Evolutionary conservation across 257 asterid species (phyloP).

Genomic region (Nicotiana paniculata): DNA sequence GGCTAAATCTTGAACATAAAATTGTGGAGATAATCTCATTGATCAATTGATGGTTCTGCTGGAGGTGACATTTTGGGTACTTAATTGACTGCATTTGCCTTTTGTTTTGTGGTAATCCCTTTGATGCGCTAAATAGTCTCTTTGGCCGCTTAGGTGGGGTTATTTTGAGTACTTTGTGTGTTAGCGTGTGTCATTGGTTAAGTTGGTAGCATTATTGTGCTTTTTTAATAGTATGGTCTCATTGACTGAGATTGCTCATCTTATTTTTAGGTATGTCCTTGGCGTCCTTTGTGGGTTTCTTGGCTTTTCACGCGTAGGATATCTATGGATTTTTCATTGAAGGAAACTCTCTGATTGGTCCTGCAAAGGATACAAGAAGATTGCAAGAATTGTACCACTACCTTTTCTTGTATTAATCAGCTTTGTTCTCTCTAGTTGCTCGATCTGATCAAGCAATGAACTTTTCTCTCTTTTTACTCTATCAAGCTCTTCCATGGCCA

Average conservation of each 20-base stretch:
- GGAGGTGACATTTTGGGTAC: not conserved
- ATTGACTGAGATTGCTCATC: not conserved
- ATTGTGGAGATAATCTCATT: not conserved
- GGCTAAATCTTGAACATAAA: not conserved
- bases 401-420: conserved; percentile 38
- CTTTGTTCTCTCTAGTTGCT: conserved; percentile 42
- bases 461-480: conserved; percentile 47
- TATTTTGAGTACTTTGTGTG: not conserved
- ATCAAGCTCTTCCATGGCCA: conserved; percentile 66
- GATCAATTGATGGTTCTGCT: not conserved
- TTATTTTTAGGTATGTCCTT: not conserved
- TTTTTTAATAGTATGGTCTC: not conserved
- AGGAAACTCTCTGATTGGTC: not conserved
- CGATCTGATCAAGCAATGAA: conserved; percentile 41
- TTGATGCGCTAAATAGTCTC: not conserved
- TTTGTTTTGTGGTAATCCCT: not conserved
- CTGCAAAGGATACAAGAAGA: not conserved
- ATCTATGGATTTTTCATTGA: not conserved
- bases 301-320: not conserved
- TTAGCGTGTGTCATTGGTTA: not conserved
- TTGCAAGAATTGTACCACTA: conserved; percentile 6
- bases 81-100: not conserved
- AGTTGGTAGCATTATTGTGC: not conserved
- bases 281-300: not conserved
- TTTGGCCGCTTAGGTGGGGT: not conserved